Evolutionary conservation across 129 eudicot species (phyloP).

Genomic region (Flaveria bidentis): DNA sequence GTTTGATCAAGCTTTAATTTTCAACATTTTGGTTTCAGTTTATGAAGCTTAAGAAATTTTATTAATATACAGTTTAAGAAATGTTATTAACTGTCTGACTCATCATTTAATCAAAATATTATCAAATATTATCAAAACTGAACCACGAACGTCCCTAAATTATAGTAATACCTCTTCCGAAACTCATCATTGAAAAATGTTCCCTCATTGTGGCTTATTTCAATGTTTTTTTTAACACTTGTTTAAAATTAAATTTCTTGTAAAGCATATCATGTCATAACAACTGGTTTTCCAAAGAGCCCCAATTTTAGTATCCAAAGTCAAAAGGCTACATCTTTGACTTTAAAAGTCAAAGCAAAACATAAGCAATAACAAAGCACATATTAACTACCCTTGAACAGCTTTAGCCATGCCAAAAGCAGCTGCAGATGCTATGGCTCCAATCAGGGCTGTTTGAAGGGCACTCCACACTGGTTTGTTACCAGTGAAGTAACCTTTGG

Average conservation of each 20-base stretch:
- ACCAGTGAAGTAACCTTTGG: constrained; percentile 81
- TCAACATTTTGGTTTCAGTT: no score
- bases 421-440: constrained; percentile 91
- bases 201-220: not conserved
- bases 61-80: no score
- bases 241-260: not conserved
- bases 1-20: no score
- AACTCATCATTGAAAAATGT: not conserved
- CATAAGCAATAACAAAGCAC: constrained; percentile 4
- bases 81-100: no score
- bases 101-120: no score
- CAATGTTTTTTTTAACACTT: not conserved
- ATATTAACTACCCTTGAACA: constrained; percentile 49
- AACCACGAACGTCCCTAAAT: no score
- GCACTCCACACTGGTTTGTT: constrained; percentile 66
- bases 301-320: not conserved
- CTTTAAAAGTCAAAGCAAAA: not conserved
- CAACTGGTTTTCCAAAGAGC: constrained; percentile 4
- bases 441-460: constrained; percentile 74
- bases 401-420: constrained; percentile 95
- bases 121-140: no score
- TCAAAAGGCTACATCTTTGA: not conserved
- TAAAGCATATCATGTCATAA: not conserved
- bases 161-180: no score
- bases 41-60: no score